Percentiles rank a stretch among this genome's conserved stretches.
Conservation (phyloP, 2,329 filamentous ascomycete genomes). For the Pseudogymnoascus sp. region DNA sequence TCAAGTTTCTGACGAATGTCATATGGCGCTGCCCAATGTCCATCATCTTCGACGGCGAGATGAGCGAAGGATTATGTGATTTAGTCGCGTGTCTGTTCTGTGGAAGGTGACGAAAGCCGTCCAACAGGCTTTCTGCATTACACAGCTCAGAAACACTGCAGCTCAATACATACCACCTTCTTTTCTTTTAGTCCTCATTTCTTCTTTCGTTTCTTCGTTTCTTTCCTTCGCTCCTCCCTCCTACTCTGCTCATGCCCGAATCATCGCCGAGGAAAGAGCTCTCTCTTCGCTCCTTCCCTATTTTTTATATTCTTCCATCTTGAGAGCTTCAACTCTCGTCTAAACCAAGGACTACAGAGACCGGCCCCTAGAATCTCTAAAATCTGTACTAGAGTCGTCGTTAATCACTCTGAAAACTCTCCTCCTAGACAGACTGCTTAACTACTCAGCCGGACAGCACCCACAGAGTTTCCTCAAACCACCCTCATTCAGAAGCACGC, state of each 20-base stretch:
- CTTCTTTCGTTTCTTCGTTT: not conserved
- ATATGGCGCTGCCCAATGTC: not conserved
- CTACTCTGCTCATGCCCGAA: not conserved
- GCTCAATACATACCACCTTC: not conserved
- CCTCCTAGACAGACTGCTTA: too few relatives aligned
- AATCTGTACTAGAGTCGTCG: not conserved
- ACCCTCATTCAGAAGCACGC: not conserved
- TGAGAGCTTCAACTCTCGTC: not conserved
- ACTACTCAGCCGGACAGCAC: not conserved
- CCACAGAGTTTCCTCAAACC: not conserved
- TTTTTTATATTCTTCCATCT: not conserved
- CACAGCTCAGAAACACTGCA: not conserved
- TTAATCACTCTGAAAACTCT: not conserved
- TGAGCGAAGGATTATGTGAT: not conserved
- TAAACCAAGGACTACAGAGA: not conserved
- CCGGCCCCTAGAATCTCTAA: not conserved
- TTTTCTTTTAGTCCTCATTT: not conserved
- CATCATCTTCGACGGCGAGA: not conserved
- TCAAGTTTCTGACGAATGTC: not conserved
- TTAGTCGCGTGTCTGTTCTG: not conserved
- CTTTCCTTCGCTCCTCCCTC: not conserved
- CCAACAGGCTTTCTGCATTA: not conserved
- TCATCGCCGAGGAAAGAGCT: not conserved
- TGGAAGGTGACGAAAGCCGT: not conserved
- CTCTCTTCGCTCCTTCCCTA: not conserved